Percentiles rank a stretch among this genome's conserved stretches.
phyloP scores from a whole-genome alignment of 371 early-diverging fungal genomes.

The Dichotomocladium elegans region DNA sequence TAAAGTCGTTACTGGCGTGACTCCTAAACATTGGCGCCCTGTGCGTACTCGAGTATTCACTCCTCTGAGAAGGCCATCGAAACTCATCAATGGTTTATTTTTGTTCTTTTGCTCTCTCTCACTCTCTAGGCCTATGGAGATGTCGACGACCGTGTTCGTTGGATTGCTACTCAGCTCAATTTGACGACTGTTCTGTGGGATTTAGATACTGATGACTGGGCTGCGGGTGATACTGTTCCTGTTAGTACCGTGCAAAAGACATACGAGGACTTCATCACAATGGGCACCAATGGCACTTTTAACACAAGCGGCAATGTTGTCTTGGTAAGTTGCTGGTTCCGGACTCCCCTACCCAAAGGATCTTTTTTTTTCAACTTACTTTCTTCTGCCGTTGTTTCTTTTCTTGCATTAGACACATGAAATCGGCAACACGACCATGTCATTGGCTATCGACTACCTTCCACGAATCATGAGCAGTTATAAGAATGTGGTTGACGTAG shows the following conservation, averaged over 20 bases:
- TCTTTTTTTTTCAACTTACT: not conserved
- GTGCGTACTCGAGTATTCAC: slow-evolving; percentile 14
- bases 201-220: slow-evolving; percentile 55
- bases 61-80: slow-evolving; percentile 7
- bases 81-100: slow-evolving; percentile 11
- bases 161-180: slow-evolving; percentile 51
- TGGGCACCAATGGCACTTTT: slow-evolving; percentile 48
- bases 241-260: slow-evolving; percentile 26
- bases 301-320: slow-evolving; percentile 38
- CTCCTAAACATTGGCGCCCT: slow-evolving; percentile 48
- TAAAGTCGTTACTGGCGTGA: slow-evolving; percentile 51
- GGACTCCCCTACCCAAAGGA: too few relatives aligned
- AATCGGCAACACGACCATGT: slow-evolving; percentile 51
- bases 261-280: slow-evolving; percentile 36
- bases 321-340: slow-evolving; percentile 17
- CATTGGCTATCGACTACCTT: slow-evolving; percentile 40
- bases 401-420: too few relatives aligned
- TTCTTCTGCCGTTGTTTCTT: not conserved
- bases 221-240: slow-evolving; percentile 43
- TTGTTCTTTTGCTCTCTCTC: not conserved
- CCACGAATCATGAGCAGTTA: slow-evolving; percentile 42
- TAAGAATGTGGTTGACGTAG: slow-evolving; percentile 47
- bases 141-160: slow-evolving; percentile 66
- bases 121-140: slow-evolving; percentile 46
- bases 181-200: slow-evolving; percentile 51